Conservation (phyloP, 306 rosid genomes). For the Cucumis cinereus region DNA sequence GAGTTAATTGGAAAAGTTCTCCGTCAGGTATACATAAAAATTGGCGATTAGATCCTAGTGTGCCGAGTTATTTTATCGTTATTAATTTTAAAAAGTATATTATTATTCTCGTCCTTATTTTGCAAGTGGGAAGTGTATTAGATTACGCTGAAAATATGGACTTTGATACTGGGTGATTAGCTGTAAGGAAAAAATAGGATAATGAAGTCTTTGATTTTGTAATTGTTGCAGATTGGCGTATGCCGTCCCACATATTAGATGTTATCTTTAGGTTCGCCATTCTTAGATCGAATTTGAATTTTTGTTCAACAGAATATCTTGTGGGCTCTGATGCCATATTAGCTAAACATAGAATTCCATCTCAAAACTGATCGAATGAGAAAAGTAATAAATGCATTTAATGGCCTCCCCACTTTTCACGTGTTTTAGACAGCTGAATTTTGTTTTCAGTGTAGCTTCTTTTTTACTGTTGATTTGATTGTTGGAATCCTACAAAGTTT, state of each 20-base stretch:
- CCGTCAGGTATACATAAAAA: constrained; percentile 42
- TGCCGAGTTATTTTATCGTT: background rate
- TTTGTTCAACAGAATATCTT: too few relatives aligned
- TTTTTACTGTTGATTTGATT: background rate
- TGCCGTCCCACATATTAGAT: background rate
- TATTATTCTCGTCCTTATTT: background rate
- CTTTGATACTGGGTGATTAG: background rate
- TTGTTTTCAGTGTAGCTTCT: background rate
- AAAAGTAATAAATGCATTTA: too few relatives aligned
- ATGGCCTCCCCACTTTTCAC: too few relatives aligned
- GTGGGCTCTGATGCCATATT: too few relatives aligned
- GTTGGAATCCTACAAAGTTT: background rate
- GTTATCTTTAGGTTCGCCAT: too few relatives aligned
- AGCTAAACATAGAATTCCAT: too few relatives aligned
- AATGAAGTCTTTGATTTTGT: background rate
- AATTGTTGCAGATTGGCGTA: background rate
- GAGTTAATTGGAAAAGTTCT: constrained; percentile 60
- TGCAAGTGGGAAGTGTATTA: background rate
- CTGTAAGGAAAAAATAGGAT: background rate
- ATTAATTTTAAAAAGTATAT: background rate
- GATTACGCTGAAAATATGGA: background rate
- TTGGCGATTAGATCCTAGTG: background rate
- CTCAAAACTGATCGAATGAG: too few relatives aligned
- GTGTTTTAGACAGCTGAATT: background rate
- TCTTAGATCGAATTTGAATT: too few relatives aligned